Percentiles rank a stretch among this genome's conserved stretches.
These are phyloP conservation scores for Nigrospora osmanthi DNA, from an alignment of 2,329 filamentous ascomycete genomes.

Conservation along the genomic window DNA sequence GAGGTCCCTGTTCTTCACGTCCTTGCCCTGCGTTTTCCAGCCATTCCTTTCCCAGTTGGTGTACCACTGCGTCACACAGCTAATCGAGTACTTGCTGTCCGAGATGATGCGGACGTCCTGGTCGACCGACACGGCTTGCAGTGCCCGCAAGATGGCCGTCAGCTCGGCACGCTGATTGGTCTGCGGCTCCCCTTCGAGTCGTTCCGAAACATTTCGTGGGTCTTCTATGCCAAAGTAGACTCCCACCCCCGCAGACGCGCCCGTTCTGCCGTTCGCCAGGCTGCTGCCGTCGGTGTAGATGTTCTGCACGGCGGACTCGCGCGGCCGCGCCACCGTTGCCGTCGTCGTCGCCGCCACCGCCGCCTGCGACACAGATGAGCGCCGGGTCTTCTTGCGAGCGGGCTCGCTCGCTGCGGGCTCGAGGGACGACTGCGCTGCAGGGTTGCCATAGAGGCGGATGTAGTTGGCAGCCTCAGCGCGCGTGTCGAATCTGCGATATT, in stretches of 20 bases:
- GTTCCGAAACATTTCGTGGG: slow-evolving; percentile 63
- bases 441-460: slow-evolving; percentile 45
- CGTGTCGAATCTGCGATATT: slow-evolving; percentile 62
- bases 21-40: slow-evolving; percentile 69
- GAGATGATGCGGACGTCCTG: slow-evolving; percentile 69
- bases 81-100: slow-evolving; percentile 88
- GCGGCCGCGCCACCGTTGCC: slow-evolving; percentile 34
- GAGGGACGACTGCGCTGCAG: slow-evolving; percentile 32
- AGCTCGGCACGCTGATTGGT: slow-evolving; percentile 97
- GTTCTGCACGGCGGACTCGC: slow-evolving; percentile 27
- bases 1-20: slow-evolving; percentile 82
- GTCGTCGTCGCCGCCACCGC: too few relatives aligned
- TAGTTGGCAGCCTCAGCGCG: slow-evolving; percentile 71
- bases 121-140: slow-evolving; percentile 64
- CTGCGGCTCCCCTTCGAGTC: slow-evolving; percentile 64
- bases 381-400: slow-evolving; percentile 12
- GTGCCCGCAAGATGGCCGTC: slow-evolving; percentile 75
- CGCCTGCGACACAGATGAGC: slow-evolving; percentile 7
- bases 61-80: slow-evolving; percentile 83
- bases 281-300: slow-evolving; percentile 60
- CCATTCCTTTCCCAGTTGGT: slow-evolving; percentile 64
- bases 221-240: slow-evolving; percentile 55
- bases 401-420: slow-evolving; percentile 20
- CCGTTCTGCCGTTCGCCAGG: slow-evolving; percentile 46
- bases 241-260: slow-evolving; percentile 52